Conservation (phyloP, 305 asterid genomes). For the Solanum hybrid region DNA sequence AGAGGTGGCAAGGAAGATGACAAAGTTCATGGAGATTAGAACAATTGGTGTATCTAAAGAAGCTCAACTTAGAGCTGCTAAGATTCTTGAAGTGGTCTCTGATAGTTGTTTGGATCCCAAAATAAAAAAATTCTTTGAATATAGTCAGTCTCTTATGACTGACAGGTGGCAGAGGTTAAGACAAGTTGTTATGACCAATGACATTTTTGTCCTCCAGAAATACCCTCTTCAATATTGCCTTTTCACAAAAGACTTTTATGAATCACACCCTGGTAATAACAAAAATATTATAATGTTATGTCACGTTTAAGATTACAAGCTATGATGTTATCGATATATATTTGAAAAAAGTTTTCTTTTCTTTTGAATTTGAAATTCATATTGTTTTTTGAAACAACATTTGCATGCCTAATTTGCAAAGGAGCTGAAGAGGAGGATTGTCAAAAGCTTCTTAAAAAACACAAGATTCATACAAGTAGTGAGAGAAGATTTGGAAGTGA, state of each 20-base stretch:
- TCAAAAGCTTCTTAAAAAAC: not conserved
- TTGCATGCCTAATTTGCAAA: not conserved
- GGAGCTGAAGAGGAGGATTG: not conserved
- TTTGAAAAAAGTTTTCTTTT: no score
- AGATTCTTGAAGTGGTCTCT: conserved; percentile 36
- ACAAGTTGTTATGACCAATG: conserved; percentile 11
- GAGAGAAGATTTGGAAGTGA: conserved; percentile 47
- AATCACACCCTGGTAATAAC: conserved; percentile 54
- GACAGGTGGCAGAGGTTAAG: conserved; percentile 54
- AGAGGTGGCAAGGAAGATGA: conserved; percentile 14
- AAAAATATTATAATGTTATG: not conserved
- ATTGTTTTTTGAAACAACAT: not conserved
- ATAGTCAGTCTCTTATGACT: conserved; percentile 28
- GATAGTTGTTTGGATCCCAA: conserved; percentile 35
- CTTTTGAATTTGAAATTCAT: not conserved
- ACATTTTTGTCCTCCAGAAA: conserved; percentile 29
- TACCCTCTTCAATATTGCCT: conserved; percentile 43
- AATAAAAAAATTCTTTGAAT: conserved; percentile 40
- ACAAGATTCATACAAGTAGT: not conserved
- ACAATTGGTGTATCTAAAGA: conserved; percentile 51
- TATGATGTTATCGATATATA: no score
- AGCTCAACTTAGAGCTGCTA: conserved; percentile 74
- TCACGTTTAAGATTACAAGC: not conserved
- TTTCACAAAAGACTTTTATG: conserved; percentile 25
- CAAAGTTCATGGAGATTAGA: not conserved